Percentiles rank a stretch among this genome's conserved stretches.
These are phyloP conservation scores for Pythium rishiriense DNA, from an alignment of 352 stramenopile species.

Conservation along the genomic window DNA sequence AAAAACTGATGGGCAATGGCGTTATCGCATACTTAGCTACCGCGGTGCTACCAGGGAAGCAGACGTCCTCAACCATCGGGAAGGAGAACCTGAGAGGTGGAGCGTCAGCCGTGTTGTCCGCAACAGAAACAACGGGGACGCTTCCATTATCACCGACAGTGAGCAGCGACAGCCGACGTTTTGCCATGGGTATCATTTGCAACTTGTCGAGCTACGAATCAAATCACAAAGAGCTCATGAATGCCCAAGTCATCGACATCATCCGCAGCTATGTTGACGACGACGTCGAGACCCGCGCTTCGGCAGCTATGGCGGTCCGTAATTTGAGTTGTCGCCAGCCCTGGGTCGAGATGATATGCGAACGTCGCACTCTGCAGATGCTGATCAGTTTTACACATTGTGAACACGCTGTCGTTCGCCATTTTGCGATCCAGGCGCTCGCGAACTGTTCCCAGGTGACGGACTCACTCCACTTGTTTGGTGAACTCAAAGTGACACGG, in stretches of 20 bases:
- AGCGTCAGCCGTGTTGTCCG: background rate
- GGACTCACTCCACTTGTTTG: constrained; percentile 73
- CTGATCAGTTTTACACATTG: constrained; percentile 57
- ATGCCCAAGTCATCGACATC: constrained; percentile 63
- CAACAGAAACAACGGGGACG: constrained; percentile 7
- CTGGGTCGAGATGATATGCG: constrained; percentile 82
- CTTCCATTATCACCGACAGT: constrained; percentile 21
- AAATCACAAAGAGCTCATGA: constrained; percentile 84
- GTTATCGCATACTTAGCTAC: constrained; percentile 69
- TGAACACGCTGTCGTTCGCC: constrained; percentile 51
- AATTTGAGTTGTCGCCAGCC: constrained; percentile 74
- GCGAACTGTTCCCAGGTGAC: constrained; percentile 79
- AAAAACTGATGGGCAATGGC: constrained; percentile 68
- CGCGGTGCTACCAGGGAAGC: constrained; percentile 39
- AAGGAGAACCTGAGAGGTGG: background rate
- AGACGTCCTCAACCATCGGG: background rate
- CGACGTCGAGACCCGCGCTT: constrained; percentile 68
- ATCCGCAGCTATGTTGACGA: constrained; percentile 72
- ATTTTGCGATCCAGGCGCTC: constrained; percentile 66
- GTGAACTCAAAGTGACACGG: constrained; percentile 55
- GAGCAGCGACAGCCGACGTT: constrained; percentile 46
- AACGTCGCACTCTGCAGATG: constrained; percentile 65
- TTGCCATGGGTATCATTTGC: constrained; percentile 70
- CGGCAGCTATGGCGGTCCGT: constrained; percentile 66
- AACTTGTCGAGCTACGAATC: constrained; percentile 74